Evolutionary conservation across 2,329 filamentous ascomycete species (phyloP).

Genomic region (Diaporthe citri): DNA sequence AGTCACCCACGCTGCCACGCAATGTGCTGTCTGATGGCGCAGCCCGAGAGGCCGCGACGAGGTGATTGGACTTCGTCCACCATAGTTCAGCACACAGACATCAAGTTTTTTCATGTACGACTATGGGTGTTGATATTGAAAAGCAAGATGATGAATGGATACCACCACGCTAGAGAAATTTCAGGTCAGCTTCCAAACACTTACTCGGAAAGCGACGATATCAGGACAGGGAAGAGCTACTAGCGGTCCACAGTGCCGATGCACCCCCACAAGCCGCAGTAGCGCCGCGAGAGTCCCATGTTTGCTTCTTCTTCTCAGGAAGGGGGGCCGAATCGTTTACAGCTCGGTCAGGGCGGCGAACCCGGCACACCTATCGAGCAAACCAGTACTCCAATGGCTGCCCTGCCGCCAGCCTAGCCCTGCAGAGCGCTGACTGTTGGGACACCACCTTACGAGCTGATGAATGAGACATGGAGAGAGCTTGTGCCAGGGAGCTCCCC

Average conservation of each 20-base stretch:
- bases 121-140: background rate
- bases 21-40: background rate
- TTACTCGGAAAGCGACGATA: background rate
- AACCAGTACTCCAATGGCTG: slow-evolving; percentile 10
- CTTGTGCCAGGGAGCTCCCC: slow-evolving; percentile 12
- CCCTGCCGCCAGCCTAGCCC: slow-evolving; percentile 4
- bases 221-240: background rate
- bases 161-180: background rate
- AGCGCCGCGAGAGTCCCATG: background rate
- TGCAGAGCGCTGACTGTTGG: slow-evolving; percentile 14
- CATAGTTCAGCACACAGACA: background rate
- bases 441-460: background rate
- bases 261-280: slow-evolving; percentile 28
- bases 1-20: background rate
- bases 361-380: background rate
- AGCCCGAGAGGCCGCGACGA: background rate
- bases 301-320: background rate
- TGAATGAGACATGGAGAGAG: background rate
- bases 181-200: background rate
- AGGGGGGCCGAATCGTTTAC: background rate
- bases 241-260: slow-evolving; percentile 2
- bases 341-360: slow-evolving; percentile 3
- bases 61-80: background rate
- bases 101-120: background rate
- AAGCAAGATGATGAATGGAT: background rate